Conservation (phyloP, 148 eudicot species). For the Rhododendron ovatum region DNA sequence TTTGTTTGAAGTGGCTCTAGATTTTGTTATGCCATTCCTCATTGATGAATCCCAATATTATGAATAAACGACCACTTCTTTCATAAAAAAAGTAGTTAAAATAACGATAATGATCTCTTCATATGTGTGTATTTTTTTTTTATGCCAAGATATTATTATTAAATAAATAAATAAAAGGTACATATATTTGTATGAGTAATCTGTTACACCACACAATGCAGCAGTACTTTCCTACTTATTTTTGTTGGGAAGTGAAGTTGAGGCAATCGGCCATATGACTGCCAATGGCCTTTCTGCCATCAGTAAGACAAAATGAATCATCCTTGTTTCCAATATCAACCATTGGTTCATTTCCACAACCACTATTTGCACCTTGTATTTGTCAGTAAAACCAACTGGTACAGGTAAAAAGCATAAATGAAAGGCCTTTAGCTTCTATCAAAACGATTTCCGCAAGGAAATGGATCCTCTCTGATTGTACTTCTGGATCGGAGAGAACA, state of each 20-base stretch:
- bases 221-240: background rate
- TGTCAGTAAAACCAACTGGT: background rate
- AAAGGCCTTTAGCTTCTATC: background rate
- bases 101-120: background rate
- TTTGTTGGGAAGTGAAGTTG: conserved; percentile 3
- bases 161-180: too few species aligned
- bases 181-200: background rate
- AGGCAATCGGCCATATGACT: background rate
- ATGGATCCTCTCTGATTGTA: too few species aligned
- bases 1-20: too few species aligned
- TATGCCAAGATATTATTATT: too few species aligned
- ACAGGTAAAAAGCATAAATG: background rate
- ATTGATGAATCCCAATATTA: too few species aligned
- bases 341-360: background rate
- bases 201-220: background rate
- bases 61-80: too few species aligned
- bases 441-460: background rate
- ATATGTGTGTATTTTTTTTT: background rate
- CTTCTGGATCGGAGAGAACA: too few species aligned
- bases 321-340: background rate
- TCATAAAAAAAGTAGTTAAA: too few species aligned
- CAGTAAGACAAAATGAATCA: background rate
- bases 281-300: background rate
- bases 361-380: background rate
- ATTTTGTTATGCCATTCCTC: too few species aligned